Evolutionary conservation across 768 basidiomycete genomes (phyloP).

Genomic region (Galerina marginata): DNA sequence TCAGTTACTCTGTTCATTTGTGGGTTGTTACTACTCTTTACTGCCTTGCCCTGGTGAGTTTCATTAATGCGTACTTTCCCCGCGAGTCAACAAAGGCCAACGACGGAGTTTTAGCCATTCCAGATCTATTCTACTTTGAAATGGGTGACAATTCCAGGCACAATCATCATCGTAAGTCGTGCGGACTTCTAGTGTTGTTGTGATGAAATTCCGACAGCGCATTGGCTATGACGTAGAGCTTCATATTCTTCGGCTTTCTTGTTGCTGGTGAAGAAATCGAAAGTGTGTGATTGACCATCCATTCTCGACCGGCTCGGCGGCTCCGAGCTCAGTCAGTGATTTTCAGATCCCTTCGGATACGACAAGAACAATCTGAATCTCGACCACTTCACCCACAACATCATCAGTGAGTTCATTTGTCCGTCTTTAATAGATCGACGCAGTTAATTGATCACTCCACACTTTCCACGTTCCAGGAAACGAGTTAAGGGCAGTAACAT

Average conservation of each 20-base stretch:
- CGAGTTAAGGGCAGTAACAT: constrained; percentile 68
- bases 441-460: background rate
- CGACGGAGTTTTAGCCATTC: constrained; percentile 52
- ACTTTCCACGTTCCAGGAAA: constrained; percentile 39
- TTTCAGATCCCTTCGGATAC: constrained; percentile 60
- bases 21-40: constrained; percentile 71
- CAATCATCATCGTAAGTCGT: constrained; percentile 50
- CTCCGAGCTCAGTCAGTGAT: constrained; percentile 2
- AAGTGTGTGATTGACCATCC: constrained; percentile 46
- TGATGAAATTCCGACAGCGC: background rate
- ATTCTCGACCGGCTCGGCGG: background rate
- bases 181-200: constrained; percentile 3
- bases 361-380: constrained; percentile 79
- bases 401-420: constrained; percentile 56
- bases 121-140: constrained; percentile 60
- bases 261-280: constrained; percentile 80
- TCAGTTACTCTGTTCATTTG: constrained; percentile 69
- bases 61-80: background rate
- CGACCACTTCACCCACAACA: constrained; percentile 73
- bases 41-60: constrained; percentile 59
- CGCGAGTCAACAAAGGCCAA: constrained; percentile 3
- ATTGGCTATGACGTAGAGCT: constrained; percentile 43
- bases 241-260: constrained; percentile 77
- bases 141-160: constrained; percentile 72
- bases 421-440: background rate